Evolutionary conservation across 352 stramenopile species (phyloP).

Genomic region (Globisporangium carolinianum): DNA sequence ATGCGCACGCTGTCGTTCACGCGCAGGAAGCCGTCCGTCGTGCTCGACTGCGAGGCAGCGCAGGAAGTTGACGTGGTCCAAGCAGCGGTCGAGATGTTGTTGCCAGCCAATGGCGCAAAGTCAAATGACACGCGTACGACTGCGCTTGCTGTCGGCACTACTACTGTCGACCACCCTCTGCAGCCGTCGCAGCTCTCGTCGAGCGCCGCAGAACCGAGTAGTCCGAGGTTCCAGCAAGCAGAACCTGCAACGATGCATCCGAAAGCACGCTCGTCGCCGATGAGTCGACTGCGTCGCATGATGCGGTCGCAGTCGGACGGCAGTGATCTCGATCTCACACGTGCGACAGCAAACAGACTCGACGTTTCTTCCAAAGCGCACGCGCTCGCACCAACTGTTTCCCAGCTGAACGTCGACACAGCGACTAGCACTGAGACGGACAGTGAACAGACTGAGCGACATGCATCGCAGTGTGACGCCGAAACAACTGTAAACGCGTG

Average conservation of each 20-base stretch:
- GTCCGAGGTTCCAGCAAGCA: not conserved
- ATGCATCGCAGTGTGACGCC: too few relatives aligned
- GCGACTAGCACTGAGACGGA: too few relatives aligned
- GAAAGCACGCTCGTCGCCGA: constrained; percentile 6
- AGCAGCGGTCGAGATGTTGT: too few relatives aligned
- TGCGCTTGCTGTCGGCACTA: not conserved
- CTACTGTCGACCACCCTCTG: too few relatives aligned
- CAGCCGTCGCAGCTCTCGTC: too few relatives aligned
- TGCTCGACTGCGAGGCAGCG: not conserved
- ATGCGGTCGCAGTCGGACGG: constrained; percentile 29
- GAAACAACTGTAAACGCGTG: too few relatives aligned
- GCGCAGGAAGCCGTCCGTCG: constrained; percentile 1
- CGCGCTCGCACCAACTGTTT: too few relatives aligned
- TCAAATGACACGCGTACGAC: not conserved
- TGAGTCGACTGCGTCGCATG: constrained; percentile 15
- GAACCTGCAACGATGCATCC: too few relatives aligned
- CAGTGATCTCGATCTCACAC: not conserved
- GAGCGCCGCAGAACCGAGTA: not conserved
- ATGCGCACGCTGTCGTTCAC: constrained; percentile 12
- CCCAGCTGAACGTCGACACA: too few relatives aligned
- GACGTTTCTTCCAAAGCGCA: not conserved
- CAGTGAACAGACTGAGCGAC: too few relatives aligned
- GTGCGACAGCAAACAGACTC: not conserved
- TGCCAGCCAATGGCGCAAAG: not conserved
- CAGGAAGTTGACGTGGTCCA: too few relatives aligned